Evolutionary conservation across 2,329 filamentous ascomycete genomes (phyloP), one percentile per base, ranked within the genome.

Genomic region (Alternaria sp.): DNA sequence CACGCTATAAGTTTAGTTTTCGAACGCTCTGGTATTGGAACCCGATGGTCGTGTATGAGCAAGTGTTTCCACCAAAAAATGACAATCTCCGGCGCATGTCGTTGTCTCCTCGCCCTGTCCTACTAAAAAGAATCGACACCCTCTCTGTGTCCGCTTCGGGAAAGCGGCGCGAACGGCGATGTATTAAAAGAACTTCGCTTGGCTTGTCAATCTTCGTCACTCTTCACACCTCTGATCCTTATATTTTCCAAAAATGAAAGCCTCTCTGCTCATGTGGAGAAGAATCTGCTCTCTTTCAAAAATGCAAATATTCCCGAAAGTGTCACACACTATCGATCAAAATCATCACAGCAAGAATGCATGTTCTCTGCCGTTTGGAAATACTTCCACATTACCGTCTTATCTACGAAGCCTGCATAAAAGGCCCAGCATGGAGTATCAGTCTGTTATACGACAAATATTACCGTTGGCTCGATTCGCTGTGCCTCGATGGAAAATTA

Each of bases 101-200:
- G 4, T 11, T 30, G 9, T n/a, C 6, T 18, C 2, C 11, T 47
- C 26, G n/a, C 44, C 18, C 16, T 28, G 44, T 3, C 26, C 3
- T 1, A 3, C 26, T 32, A 2, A 2, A 11, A 16, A 1, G 14
- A 3, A 0, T 0, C 2, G 3, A 4, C 28, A 6, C 1, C 44
- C 0, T 1, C 2, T 4, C 3, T 20, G 2, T 32, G 44, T 30
- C n/a, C 44, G 44, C 2, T 16, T 47, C 44, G 44, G 44, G 5
- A 32, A 28, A 32, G 44, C 18, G 12, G n/a, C 12, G 11, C 3
- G 28, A 16, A 18, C 9, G 12, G 5, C 3, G 14, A 2, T 14
- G 3, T 20, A 1, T 34, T 34, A 16, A 20, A 8, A 32, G 0
- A 47, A 12, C n/a, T 1, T 22, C 2, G 1, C 1, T 18, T 32